Base-by-base conservation (phyloP, 768 basidiomycete species). In the Lentinula lateritia region DNA sequence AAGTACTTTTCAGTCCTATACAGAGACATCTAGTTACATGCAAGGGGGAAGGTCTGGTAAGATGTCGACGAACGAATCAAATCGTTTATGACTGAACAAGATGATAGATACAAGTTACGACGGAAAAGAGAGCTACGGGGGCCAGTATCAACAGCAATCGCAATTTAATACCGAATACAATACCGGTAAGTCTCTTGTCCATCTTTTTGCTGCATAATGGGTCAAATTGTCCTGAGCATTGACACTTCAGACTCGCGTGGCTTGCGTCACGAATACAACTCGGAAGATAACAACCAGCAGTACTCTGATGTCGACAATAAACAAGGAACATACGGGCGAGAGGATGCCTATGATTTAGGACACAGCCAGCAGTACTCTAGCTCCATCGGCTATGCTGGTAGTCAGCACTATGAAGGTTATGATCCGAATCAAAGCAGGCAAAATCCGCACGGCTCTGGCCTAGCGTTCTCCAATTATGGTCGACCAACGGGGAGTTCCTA, bases 11-110 rank as follows among this genome's bases (percentile, higher is more conserved):
- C 55, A 57, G 39, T 12, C 12, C 12, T 18, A 39, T 9, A 5
- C 15, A 42, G 38, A 57, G 23, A 10, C 16, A 52, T 42, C 61
- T 43, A 52, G 65, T 36, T 52, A 60, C 13, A 59, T 62, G 20
- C 53, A 39, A 20, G 18, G 53, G 10, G 12, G 18, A n/a, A 20
- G 34, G 10, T 3, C 38, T 13, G 53, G 53, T 43, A n/a, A 43
- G 4, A 6, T 43, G 1, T 43, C 42, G 42, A 10, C 16, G 42
- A 43, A 48, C 9, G 6, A 10, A n/a, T 23, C 46, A 23, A 48
- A n/a, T 13, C 8, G 18, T 7, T 23, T 48, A n/a, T 9, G 20
- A 9, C 20, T 23, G 20, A 48, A 20, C 8, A 48, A 1, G n/a
- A 20, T 28, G 15, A 18, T 20, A 56, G 55, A 16, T 10, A 16